A percentile compares a stretch with the other conserved stretches of the same genome.
phyloP scores from a whole-genome alignment of 1,139 yeast species.

The Magnusiomyces fungicola region DNA sequence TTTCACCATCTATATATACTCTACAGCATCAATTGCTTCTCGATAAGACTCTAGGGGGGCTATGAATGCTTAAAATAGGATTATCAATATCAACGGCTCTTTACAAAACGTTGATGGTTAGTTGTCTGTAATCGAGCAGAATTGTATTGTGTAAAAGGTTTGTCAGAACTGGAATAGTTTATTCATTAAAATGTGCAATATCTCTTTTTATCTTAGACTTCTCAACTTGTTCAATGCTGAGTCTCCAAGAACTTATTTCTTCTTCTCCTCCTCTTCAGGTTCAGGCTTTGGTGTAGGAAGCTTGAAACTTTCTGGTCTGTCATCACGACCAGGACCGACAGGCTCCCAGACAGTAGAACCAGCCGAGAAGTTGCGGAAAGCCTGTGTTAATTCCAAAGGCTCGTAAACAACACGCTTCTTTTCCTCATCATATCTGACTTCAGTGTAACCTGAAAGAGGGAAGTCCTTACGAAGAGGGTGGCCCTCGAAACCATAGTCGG shows the following conservation, averaged over 20 bases:
- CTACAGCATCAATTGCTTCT: too few relatives aligned
- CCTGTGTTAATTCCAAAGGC: conserved; percentile 85
- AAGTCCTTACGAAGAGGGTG: conserved; percentile 88
- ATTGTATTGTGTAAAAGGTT: too few relatives aligned
- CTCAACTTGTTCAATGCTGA: too few relatives aligned
- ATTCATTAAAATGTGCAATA: not conserved
- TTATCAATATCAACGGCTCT: too few relatives aligned
- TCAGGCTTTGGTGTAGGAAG: conserved; percentile 80
- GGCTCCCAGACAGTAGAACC: conserved; percentile 91
- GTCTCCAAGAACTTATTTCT: conserved; percentile 24
- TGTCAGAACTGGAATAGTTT: too few relatives aligned
- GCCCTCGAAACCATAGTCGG: conserved; percentile 90
- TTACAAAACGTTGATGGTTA: too few relatives aligned
- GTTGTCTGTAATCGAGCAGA: too few relatives aligned
- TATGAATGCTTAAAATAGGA: too few relatives aligned
- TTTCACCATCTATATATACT: too few relatives aligned
- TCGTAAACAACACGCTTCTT: conserved; percentile 85
- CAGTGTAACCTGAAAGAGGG: conserved; percentile 89
- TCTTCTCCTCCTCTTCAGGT: conserved; percentile 32
- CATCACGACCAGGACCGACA: conserved; percentile 80
- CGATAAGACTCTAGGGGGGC: too few relatives aligned
- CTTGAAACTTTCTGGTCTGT: conserved; percentile 72
- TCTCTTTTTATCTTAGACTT: not conserved
- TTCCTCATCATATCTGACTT: conserved; percentile 84
- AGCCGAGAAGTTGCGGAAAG: conserved; percentile 83